These are phyloP conservation scores for Oenanthe javanica DNA, from an alignment of 140 eudicot genomes.

Conservation along the genomic window DNA sequence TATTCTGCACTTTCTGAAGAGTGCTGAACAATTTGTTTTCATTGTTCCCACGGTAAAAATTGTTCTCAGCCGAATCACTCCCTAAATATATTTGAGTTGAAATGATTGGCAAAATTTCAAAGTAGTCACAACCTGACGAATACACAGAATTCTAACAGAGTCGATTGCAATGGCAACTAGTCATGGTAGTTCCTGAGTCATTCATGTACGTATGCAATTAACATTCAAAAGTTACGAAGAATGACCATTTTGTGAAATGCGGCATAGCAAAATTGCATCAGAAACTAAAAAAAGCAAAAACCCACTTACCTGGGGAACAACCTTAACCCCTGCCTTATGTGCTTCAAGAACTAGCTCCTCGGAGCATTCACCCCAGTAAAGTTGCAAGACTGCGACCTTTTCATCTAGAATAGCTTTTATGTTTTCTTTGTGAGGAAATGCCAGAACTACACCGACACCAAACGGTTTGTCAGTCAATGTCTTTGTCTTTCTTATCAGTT, in stretches of 20 bases:
- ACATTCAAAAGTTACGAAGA: neutral
- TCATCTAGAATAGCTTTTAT: slow-evolving; percentile 67
- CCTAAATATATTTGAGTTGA: neutral
- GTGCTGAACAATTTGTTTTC: too few species aligned
- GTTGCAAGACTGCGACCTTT: slow-evolving; percentile 78
- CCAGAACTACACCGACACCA: slow-evolving; percentile 80
- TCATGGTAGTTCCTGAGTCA: neutral
- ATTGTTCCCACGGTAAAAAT: too few species aligned
- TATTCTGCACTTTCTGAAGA: too few species aligned
- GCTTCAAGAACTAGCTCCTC: slow-evolving; percentile 60
- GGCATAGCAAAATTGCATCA: neutral
- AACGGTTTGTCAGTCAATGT: slow-evolving; percentile 75
- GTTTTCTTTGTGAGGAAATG: slow-evolving; percentile 82
- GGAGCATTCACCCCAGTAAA: slow-evolving; percentile 79
- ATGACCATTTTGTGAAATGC: neutral
- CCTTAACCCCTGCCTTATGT: slow-evolving; percentile 80
- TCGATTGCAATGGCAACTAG: neutral
- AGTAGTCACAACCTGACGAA: neutral
- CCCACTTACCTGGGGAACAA: slow-evolving; percentile 72
- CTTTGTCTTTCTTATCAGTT: slow-evolving; percentile 74
- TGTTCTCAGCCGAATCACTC: too few species aligned
- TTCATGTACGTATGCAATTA: neutral
- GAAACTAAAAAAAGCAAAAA: neutral
- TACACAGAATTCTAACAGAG: neutral
- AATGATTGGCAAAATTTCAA: neutral